Evolutionary conservation across 257 asterid genomes (phyloP), one percentile per base, ranked within the genome.

Genomic region (Galeopsis tetrahit): DNA sequence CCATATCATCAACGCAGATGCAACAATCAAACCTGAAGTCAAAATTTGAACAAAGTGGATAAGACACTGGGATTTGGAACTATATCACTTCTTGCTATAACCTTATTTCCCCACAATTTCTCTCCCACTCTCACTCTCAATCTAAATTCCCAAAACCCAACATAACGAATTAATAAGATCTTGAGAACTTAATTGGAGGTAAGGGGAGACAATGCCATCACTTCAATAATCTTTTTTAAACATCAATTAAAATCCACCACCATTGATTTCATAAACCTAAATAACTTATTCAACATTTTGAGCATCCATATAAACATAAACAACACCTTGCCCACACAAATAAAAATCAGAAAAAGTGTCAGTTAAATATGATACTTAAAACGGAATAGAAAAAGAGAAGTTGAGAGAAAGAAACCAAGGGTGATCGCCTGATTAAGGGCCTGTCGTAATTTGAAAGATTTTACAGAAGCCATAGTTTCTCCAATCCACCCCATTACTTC

Each of bases 1-100:
- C 92, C 92, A 90, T 75, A 83, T 69, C 32, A 90, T 84, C 77
- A 90, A 68, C 15, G 96, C 96, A 11, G 88, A 74, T 46, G 85
- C 35, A 51, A 83, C 73, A 46, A 90, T 70, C 82, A 87, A 61
- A 73, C 89, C 95, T 90, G 75, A 58, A 72, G n/a, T 51, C 74
- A 57, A 72, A 51, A 58, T 13, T 8, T 43, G 38, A 49, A 56
- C 69, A 64, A 32, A 40, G 35, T 70, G 14, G 62, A 76, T 33
- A 68, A 35, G 2, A 39, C 1, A 31, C 38, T 46, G n/a, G 10
- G 35, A 6, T 33, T 52, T 48, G 1, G 32, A 60, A 64, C 46
- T 17, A 10, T 21, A 73, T 39, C 55, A 59, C 11, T 42, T 33
- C 62, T 58, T 31, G n/a, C n/a, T n/a, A n/a, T n/a, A n/a, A n/a